Base-by-base conservation (phyloP, 176 grass and related monocot species). In the Ensete glaucum region DNA sequence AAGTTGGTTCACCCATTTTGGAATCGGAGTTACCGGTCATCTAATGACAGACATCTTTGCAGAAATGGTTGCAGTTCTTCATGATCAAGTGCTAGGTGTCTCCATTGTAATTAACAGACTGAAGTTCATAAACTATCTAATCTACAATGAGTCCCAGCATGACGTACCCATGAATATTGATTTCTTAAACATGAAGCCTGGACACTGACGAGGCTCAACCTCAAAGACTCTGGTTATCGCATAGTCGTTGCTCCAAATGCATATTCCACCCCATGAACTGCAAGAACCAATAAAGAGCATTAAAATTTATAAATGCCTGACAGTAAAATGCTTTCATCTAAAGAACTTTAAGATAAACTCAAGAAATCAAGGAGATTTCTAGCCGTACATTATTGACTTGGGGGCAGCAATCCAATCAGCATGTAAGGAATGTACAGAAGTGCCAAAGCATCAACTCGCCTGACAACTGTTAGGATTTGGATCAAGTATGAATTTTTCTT, bases 21-120 rank as follows among this genome's bases (percentile, higher is more conserved):
- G 90, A 60, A 98, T 91, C 72, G 34, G 77, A 79, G 64, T 79
- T 94, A 6, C 95, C 84, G 3, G 95, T 98, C 80, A 98, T 83
- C 79, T 98, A 94, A 77, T 78, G 85, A 80, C 90, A 98, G 78
- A 94, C 85, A 73, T 98, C 95, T 75, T 94, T 98, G 86, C 95
- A 98, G 14, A 98, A 98, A 77, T 98, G 95, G 81, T 98, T 98
- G 78, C 95, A 98, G 64, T 98, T 98, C 82, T 98, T 98, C 12
- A 67, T 87, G 69, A 98, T 98, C 73, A 98, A 82, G 87, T 98
- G 95, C 51, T 97, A 93, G 49, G 87, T 82, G 82, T 93, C 88
- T 75, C 94, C 94, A 65, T 93, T 90, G 65, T 97, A 97, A 72
- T 89, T 90, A 51, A 87, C 82, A 50, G 88, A 93, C 76, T 93